Evolutionary conservation across 176 grass and related monocot genomes (phyloP).

Genomic region (Eragrostis nindensis): DNA sequence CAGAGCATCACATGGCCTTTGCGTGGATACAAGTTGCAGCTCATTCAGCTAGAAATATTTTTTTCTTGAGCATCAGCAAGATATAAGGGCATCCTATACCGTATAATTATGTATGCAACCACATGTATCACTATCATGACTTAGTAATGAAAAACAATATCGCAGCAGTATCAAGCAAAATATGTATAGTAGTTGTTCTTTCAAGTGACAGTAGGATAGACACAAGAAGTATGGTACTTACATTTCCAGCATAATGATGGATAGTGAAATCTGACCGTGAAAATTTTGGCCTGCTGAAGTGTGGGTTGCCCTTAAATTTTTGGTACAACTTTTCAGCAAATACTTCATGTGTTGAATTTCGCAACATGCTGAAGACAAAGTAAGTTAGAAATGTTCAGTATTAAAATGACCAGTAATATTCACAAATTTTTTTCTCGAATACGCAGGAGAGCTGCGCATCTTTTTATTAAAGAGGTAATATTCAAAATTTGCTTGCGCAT

Average conservation of each 20-base stretch:
- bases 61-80: too few relatives aligned
- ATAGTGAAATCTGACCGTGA: constrained; percentile 93
- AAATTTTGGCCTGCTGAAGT: constrained; percentile 94
- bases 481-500: constrained; percentile 38
- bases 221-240: constrained; percentile 58
- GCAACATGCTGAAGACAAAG: constrained; percentile 83
- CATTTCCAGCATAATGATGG: constrained; percentile 95
- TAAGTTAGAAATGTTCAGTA: constrained; percentile 37
- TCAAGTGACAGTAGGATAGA: background rate
- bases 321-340: constrained; percentile 98
- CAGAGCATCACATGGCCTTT: background rate
- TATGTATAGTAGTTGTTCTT: constrained; percentile 32
- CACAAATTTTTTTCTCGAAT: too few relatives aligned
- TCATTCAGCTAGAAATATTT: background rate
- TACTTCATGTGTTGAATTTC: constrained; percentile 92
- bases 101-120: background rate
- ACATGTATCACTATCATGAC: constrained; percentile 20
- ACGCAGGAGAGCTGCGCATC: too few relatives aligned
- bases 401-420: constrained; percentile 30
- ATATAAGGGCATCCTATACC: background rate
- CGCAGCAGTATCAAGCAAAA: constrained; percentile 26
- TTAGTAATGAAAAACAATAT: background rate
- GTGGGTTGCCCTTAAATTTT: constrained; percentile 73
- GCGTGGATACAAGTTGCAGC: background rate
- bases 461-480: too few relatives aligned